A percentile compares a stretch with the other conserved stretches of the same genome.
Conservation (phyloP, 2,329 filamentous ascomycete genomes). For the Elsinoe necatrix region DNA sequence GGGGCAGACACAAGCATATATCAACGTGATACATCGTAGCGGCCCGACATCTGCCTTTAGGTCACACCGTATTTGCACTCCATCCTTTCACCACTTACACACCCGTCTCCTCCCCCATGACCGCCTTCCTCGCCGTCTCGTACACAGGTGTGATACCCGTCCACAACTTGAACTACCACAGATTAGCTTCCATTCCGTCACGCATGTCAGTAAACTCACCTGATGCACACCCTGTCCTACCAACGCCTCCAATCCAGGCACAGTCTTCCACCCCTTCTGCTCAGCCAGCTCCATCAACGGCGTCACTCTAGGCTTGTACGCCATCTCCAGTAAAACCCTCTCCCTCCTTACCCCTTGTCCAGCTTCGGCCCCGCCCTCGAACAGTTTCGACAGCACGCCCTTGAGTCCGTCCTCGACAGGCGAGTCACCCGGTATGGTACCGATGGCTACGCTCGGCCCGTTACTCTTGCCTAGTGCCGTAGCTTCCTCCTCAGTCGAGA, state of each 20-base stretch:
- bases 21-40: no score
- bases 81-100: not conserved
- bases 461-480: constrained; percentile 40
- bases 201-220: constrained; percentile 35
- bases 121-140: constrained; percentile 52
- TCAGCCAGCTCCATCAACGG: constrained; percentile 76
- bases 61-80: no score
- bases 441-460: constrained; percentile 65
- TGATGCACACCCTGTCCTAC: constrained; percentile 79
- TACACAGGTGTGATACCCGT: constrained; percentile 71
- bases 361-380: constrained; percentile 37
- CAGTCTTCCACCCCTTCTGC: constrained; percentile 68
- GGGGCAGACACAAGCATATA: no score
- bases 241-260: constrained; percentile 82
- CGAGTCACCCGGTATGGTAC: constrained; percentile 81
- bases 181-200: constrained; percentile 15
- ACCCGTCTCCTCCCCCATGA: constrained; percentile 25
- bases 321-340: constrained; percentile 81
- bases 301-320: constrained; percentile 82
- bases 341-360: constrained; percentile 27
- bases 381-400: constrained; percentile 52
- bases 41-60: no score
- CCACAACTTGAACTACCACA: constrained; percentile 66
- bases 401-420: constrained; percentile 67
- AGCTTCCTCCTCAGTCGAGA: constrained; percentile 47